Percentiles rank a stretch among this genome's conserved stretches.
Conservation (phyloP, 768 basidiomycete species). For the Coprinellus micaceus region DNA sequence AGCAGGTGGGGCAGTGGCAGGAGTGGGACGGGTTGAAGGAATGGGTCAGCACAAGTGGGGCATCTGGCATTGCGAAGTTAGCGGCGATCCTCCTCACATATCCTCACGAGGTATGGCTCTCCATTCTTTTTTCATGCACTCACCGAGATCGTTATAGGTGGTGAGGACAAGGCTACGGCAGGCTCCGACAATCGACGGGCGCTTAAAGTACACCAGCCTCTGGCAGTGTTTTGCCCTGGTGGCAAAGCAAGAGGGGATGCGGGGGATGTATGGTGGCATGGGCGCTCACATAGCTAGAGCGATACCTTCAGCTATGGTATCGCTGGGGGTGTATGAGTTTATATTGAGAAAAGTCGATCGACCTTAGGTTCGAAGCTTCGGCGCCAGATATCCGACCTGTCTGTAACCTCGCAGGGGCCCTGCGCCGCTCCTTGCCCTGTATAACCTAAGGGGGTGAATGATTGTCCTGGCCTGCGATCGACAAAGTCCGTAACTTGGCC, state of each 20-base stretch:
- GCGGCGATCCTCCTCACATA: conserved; percentile 4
- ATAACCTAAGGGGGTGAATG: too few relatives aligned
- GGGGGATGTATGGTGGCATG: conserved; percentile 3
- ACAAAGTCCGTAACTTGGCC: too few relatives aligned
- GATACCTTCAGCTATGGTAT: conserved; percentile 8
- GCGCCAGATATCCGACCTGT: too few relatives aligned
- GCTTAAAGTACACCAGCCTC: not conserved
- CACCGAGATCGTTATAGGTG: not conserved
- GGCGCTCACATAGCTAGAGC: not conserved
- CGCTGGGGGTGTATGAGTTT: conserved; percentile 5
- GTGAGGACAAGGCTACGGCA: conserved; percentile 4
- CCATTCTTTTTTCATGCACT: too few relatives aligned
- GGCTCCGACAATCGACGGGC: not conserved
- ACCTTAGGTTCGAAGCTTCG: not conserved
- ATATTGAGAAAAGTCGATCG: not conserved
- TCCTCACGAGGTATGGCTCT: conserved; percentile 4
- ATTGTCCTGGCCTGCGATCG: too few relatives aligned
- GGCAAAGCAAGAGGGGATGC: not conserved
- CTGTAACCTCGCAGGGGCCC: too few relatives aligned
- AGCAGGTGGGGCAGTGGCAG: not conserved
- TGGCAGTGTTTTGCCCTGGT: not conserved
- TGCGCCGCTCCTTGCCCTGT: too few relatives aligned
- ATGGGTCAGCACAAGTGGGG: conserved; percentile 5
- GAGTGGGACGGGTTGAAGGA: not conserved
- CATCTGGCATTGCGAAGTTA: conserved; percentile 2